Evolutionary conservation across 2,329 filamentous ascomycete species (phyloP), one percentile per base, ranked within the genome.

Genomic region (Fusarium redolens): DNA sequence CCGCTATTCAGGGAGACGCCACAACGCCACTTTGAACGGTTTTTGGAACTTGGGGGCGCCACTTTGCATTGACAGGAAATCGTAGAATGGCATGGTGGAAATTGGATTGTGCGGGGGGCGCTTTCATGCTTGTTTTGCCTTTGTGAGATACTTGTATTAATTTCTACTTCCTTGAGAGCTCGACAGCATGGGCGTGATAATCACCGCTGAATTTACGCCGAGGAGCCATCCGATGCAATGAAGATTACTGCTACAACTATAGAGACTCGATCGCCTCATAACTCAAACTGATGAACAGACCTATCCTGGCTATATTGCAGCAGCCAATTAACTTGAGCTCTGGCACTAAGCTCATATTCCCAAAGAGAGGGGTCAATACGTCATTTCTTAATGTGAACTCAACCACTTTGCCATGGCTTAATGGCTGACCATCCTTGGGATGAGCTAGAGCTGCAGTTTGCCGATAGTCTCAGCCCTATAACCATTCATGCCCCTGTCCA

Each of bases 131-230:
- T 10, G 2, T 1, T 25, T 10, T 2, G 0, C 4, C 31, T 51
- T 37, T 52, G 12, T 25, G 8, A 4, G 0, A 15, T 35, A 0
- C 17, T 35, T 15, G 9, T 15, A 14, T 7, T 15, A 52, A 28
- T 52, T 28, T 52, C 48, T n/a, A 37, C 31, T 37, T 22, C 47
- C 13, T 37, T 15, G 13, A 35, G 33, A 35, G 33, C 33, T 3
- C 33, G 33, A 35, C 33, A 25, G 25, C 25, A 25, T 25, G 25
- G 25, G 25, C 25, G 25, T 25, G 25, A 25, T 25, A 25, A 25
- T 25, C 25, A 25, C 25, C 25, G 25, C 25, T 25, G 25, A 25
- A 25, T 25, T 25, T 25, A 25, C 25, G 25, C 25, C 25, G 25
- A 25, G 25, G 9, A 9, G 7, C 17, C 5, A 4, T 17, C 7